phyloP scores from a whole-genome alignment of 306 rosid species.

The Senna siamea region DNA sequence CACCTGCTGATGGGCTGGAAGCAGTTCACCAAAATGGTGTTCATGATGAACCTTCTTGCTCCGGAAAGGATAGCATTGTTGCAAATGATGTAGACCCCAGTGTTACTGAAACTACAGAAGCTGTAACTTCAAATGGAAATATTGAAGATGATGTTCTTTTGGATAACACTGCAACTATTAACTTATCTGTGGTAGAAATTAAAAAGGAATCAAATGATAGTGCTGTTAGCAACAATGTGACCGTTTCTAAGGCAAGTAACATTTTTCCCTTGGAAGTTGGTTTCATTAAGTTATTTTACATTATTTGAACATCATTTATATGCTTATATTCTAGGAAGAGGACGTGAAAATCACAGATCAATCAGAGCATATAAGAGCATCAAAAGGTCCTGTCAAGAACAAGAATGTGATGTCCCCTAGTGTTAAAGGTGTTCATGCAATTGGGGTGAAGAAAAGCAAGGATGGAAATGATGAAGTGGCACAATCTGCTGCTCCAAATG shows the following conservation, averaged over 20 bases:
- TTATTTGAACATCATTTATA: slow-evolving; percentile 36
- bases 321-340: slow-evolving; percentile 52
- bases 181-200: slow-evolving; percentile 48
- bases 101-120: slow-evolving; percentile 35
- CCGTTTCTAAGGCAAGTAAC: slow-evolving; percentile 53
- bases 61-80: slow-evolving; percentile 46
- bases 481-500: slow-evolving; percentile 64
- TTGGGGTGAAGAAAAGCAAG: slow-evolving; percentile 56
- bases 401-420: slow-evolving; percentile 60
- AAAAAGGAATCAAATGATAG: slow-evolving; percentile 50
- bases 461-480: slow-evolving; percentile 60
- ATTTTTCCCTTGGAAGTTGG: slow-evolving; percentile 30
- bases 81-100: slow-evolving; percentile 44
- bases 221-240: slow-evolving; percentile 46
- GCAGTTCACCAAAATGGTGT: slow-evolving; percentile 69
- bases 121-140: slow-evolving; percentile 53
- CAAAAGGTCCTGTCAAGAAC: slow-evolving; percentile 62
- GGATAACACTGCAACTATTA: slow-evolving; percentile 46
- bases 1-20: slow-evolving; percentile 59
- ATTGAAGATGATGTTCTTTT: slow-evolving; percentile 40
- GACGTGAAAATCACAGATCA: slow-evolving; percentile 47
- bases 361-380: slow-evolving; percentile 51
- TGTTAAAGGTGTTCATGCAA: slow-evolving; percentile 47
- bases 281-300: neutral
- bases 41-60: slow-evolving; percentile 45